phyloP scores from a whole-genome alignment of 306 rosid genomes.

The Sicyos baderoa region DNA sequence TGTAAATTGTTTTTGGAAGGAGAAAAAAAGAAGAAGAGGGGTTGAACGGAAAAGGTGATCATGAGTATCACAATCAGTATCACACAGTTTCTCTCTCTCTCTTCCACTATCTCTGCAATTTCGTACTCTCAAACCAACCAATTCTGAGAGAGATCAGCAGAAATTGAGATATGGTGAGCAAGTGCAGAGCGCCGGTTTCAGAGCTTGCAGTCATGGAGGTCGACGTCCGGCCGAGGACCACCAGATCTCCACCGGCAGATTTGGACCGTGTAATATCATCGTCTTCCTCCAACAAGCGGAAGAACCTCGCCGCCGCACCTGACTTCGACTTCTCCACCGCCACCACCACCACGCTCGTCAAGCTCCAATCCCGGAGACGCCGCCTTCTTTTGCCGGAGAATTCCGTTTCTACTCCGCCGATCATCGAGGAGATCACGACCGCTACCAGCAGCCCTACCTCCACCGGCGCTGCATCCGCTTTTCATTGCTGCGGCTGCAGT shows the following conservation, averaged over 20 bases:
- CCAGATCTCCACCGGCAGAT: slow-evolving; percentile 37
- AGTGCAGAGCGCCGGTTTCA: slow-evolving; percentile 27
- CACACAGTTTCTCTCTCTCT: not conserved
- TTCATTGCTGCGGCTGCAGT: slow-evolving; percentile 47
- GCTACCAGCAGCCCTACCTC: slow-evolving; percentile 41
- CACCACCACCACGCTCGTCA: slow-evolving; percentile 30
- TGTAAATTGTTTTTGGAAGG: not conserved
- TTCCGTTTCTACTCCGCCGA: slow-evolving; percentile 11
- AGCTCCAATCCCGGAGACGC: slow-evolving; percentile 21
- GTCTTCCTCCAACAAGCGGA: slow-evolving; percentile 25
- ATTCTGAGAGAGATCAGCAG: slow-evolving; percentile 16
- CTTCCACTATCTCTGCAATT: slow-evolving; percentile 26
- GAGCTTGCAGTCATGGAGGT: slow-evolving; percentile 43
- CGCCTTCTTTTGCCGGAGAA: slow-evolving; percentile 8
- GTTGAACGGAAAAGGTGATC: slow-evolving; percentile 28
- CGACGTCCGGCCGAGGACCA: slow-evolving; percentile 44
- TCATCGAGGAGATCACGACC: not conserved
- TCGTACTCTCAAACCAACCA: slow-evolving; percentile 20
- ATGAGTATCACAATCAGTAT: slow-evolving; percentile 26
- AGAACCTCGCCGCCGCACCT: slow-evolving; percentile 28
- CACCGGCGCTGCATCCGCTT: slow-evolving; percentile 34
- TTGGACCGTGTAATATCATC: slow-evolving; percentile 32
- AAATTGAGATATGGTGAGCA: slow-evolving; percentile 25
- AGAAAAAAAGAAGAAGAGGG: slow-evolving; percentile 23
- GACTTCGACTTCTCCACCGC: slow-evolving; percentile 29